Conservation (phyloP, 345 rosid genomes). For the Brassica nigra region DNA sequence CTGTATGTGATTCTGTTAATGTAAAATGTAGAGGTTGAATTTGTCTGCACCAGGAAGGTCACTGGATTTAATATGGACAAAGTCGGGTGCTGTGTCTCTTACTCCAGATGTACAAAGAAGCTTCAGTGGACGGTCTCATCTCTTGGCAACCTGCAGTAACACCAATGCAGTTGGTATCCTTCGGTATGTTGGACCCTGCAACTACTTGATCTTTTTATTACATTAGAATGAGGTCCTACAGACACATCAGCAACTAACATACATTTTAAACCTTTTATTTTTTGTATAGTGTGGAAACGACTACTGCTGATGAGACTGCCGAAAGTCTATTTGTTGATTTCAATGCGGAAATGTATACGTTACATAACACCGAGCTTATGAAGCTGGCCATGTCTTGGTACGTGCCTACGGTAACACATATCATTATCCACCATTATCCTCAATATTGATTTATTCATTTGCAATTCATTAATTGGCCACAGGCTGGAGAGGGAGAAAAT, state of each 20-base stretch:
- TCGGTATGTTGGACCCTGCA: not conserved
- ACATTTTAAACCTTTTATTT: not conserved
- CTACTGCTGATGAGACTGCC: not conserved
- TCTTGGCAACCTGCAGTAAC: not conserved
- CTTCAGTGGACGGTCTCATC: not conserved
- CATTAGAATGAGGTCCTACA: not conserved
- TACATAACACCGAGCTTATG: too few species aligned
- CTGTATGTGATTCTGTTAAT: not conserved
- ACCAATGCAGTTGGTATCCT: not conserved
- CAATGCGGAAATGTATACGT: not conserved
- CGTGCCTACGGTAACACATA: not conserved
- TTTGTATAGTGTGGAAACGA: not conserved
- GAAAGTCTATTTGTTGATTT: not conserved
- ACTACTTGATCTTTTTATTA: not conserved
- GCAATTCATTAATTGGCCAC: not conserved
- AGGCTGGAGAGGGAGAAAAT: not conserved
- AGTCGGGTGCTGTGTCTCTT: not conserved
- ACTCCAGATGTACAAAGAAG: not conserved
- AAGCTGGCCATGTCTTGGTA: not conserved
- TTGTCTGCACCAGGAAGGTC: not conserved
- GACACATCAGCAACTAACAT: not conserved
- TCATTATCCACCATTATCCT: not conserved
- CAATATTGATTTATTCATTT: not conserved
- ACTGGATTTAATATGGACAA: not conserved
- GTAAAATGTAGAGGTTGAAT: not conserved